These are phyloP conservation scores for Aphanocladium album DNA, from an alignment of 2,329 filamentous ascomycete species.

Conservation along the genomic window DNA sequence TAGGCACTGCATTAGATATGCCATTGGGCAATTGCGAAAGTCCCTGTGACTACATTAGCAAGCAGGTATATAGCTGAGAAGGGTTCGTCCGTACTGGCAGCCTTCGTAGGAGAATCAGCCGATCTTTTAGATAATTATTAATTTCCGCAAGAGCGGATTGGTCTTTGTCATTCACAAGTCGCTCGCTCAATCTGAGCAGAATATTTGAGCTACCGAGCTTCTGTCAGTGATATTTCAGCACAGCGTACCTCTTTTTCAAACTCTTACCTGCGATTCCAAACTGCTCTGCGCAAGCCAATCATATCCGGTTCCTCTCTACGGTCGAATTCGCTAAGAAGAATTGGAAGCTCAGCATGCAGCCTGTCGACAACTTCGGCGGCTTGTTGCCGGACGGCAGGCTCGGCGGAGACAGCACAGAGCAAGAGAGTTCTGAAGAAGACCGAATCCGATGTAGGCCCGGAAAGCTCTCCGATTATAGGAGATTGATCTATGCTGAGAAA, in stretches of 20 bases:
- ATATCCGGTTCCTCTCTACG: conserved; percentile 22
- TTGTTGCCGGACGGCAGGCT: conserved; percentile 44
- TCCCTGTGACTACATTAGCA: conserved; percentile 35
- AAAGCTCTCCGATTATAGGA: conserved; percentile 27
- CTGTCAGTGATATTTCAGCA: conserved; percentile 2
- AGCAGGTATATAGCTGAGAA: not conserved
- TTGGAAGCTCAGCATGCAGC: conserved; percentile 35
- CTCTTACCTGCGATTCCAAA: conserved; percentile 50
- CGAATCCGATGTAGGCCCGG: conserved; percentile 20
- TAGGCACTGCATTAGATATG: conserved; percentile 47
- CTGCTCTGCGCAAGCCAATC: conserved; percentile 30
- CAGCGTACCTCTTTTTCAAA: not conserved
- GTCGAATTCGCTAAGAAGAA: conserved; percentile 24
- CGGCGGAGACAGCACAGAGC: conserved; percentile 48
- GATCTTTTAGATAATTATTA: conserved; percentile 52
- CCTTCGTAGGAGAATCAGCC: conserved; percentile 46
- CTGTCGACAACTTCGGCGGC: conserved; percentile 43
- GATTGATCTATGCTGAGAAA: conserved; percentile 50
- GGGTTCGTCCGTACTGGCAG: conserved; percentile 38
- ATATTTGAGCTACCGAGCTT: conserved; percentile 26
- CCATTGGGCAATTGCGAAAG: conserved; percentile 50
- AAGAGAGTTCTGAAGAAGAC: conserved; percentile 46
- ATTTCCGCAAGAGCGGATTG: conserved; percentile 43
- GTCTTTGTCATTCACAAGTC: conserved; percentile 38
- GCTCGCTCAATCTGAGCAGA: conserved; percentile 46